Conservation (phyloP, 495 filamentous ascomycete species). For the Echria macrotheca region DNA sequence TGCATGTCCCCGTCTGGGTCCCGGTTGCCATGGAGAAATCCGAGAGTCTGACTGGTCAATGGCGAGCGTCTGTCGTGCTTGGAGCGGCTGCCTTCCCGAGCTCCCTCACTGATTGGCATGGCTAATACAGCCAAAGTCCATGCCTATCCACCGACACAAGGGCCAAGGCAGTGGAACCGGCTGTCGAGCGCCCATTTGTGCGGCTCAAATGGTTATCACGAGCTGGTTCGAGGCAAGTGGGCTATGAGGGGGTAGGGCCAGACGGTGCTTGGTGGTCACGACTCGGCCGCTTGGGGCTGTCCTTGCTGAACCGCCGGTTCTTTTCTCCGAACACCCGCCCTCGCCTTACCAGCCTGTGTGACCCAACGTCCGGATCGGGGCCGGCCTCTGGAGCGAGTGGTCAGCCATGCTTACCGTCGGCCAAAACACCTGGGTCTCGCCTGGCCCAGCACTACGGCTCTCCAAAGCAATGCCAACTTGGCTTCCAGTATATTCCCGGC, state of each 20-base stretch:
- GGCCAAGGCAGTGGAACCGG: constrained; percentile 21
- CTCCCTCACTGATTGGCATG: constrained; percentile 21
- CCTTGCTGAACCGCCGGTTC: constrained; percentile 8
- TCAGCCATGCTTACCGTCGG: too few relatives aligned
- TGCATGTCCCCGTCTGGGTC: constrained; percentile 11
- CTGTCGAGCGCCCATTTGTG: constrained; percentile 24
- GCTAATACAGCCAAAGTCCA: constrained; percentile 16
- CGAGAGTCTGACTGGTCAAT: constrained; percentile 10
- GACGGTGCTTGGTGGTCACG: constrained; percentile 13
- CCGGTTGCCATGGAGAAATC: constrained; percentile 15
- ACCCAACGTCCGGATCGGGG: too few relatives aligned
- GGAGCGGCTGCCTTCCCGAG: constrained; percentile 16
- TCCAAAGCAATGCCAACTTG: constrained; percentile 2
- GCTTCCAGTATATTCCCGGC: constrained; percentile 5
- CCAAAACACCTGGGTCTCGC: background rate
- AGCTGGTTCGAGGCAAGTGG: constrained; percentile 19
- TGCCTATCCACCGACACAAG: constrained; percentile 8
- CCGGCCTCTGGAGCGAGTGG: too few relatives aligned
- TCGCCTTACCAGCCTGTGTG: background rate
- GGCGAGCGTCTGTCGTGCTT: constrained; percentile 17
- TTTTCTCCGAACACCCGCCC: constrained; percentile 3
- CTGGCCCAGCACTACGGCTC: constrained; percentile 6
- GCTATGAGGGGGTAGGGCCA: constrained; percentile 10
- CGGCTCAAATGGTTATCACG: constrained; percentile 25
- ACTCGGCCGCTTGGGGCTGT: constrained; percentile 8